Evolutionary conservation across 2,329 filamentous ascomycete species (phyloP).

Genomic region (Pyrenophora seminiperda): DNA sequence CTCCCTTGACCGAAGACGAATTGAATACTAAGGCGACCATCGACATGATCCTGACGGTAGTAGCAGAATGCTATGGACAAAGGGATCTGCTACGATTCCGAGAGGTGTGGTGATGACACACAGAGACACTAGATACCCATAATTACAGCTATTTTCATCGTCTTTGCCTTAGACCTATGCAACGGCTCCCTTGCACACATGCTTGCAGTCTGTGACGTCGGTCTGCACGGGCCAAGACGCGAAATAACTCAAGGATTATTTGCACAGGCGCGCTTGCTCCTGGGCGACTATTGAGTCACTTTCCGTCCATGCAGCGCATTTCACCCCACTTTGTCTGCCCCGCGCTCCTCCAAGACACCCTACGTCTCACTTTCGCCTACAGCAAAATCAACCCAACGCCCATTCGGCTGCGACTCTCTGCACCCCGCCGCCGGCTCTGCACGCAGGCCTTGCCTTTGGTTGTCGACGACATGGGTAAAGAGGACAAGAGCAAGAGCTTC

Average conservation of each 20-base stretch:
- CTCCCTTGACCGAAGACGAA: slow-evolving; percentile 50
- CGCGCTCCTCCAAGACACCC: slow-evolving; percentile 33
- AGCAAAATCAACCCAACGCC: slow-evolving; percentile 19
- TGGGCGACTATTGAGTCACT: slow-evolving; percentile 33
- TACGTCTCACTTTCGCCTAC: slow-evolving; percentile 25
- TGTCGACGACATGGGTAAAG: slow-evolving; percentile 54
- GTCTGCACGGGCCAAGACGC: slow-evolving; percentile 21
- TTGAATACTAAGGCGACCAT: slow-evolving; percentile 67
- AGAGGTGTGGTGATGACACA: slow-evolving; percentile 46
- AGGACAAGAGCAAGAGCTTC: slow-evolving; percentile 55
- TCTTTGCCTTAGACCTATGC: not conserved
- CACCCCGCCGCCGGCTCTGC: slow-evolving; percentile 25
- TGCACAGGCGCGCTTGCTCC: slow-evolving; percentile 26
- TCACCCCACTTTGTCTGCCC: slow-evolving; percentile 40
- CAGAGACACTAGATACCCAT: slow-evolving; percentile 2
- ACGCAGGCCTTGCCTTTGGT: slow-evolving; percentile 20
- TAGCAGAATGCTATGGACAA: slow-evolving; percentile 89
- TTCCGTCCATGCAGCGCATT: slow-evolving; percentile 37
- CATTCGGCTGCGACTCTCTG: slow-evolving; percentile 11
- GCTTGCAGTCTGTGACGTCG: slow-evolving; percentile 14
- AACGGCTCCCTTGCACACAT: not conserved
- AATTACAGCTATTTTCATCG: slow-evolving; percentile 3
- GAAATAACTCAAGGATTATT: slow-evolving; percentile 19
- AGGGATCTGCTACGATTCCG: slow-evolving; percentile 80
- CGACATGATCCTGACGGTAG: slow-evolving; percentile 88